Base-by-base conservation (phyloP, 768 basidiomycete genomes). In the Rhodotorula diobovata region DNA sequence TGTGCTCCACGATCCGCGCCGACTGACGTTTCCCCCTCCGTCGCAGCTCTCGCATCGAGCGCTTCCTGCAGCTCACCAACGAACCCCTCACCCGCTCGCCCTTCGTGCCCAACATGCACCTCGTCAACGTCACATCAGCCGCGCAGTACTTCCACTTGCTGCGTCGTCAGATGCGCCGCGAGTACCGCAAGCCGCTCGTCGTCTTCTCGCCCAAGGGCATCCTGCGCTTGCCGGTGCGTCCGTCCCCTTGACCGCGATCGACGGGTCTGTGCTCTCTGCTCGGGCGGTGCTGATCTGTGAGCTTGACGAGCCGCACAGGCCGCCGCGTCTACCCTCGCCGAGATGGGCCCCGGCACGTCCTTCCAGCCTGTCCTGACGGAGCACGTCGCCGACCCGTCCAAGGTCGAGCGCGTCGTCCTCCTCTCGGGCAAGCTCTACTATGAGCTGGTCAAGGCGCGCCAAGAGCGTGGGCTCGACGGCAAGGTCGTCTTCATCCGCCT, bases 91-190 rank as follows among this genome's bases (percentile, higher is more conserved):
- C 79, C 15, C 81, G 55, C 77, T 77, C 25, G n/a, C 25, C 74
- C 18, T 68, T 72, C 60, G 59, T 64, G 0, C 70, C 75, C 12
- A 89, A 89, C 73, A 84, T 93, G 69, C 95, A 95, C 79, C 89
- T 94, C 85, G 85, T 85, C 8, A 93, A 88, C 81, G 91, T 91
- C 0, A 93, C 92, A 1, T 94, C 93, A 0, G 86, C 93, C 0
- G 90, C 90, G 1, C 91, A 95, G 68, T 92, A 93, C 76, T 96
- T 95, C 86, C 93, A 96, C 79, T 83, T 95, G 2, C 83, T 96
- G n/a, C 84, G 93, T 65, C 84, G 93, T 59, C 93, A 95, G 80
- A 86, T 93, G 77, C 84, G 85, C 77, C 84, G 93, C 55, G 91
- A 92, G 73, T 94, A 88, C 81, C 84, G 93, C 66, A 93, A 91